Evolutionary conservation across 2,329 filamentous ascomycete genomes (phyloP).

Genomic region (Coniella lustricola): DNA sequence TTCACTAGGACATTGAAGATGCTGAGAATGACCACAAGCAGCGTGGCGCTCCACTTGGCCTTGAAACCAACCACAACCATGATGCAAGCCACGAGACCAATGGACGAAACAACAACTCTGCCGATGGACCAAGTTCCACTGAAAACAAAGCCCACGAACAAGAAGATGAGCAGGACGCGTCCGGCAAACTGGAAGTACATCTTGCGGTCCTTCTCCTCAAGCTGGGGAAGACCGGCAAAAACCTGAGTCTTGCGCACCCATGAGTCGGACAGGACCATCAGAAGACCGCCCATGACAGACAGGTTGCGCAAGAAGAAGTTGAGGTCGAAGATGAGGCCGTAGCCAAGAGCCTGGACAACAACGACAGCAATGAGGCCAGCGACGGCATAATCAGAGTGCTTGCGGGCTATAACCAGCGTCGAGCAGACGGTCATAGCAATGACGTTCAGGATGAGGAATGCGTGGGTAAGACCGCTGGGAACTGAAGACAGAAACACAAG

Average conservation of each 20-base stretch:
- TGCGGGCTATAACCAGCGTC: constrained; percentile 79
- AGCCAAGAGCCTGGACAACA: constrained; percentile 87
- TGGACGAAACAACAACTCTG: constrained; percentile 73
- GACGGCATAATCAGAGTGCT: constrained; percentile 89
- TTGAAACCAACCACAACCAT: constrained; percentile 99
- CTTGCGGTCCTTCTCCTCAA: constrained; percentile 99
- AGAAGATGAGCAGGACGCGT: constrained; percentile 90
- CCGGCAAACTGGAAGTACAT: constrained; percentile 99
- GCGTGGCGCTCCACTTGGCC: constrained; percentile 96
- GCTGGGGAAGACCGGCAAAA: constrained; percentile 83
- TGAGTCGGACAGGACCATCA: constrained; percentile 97
- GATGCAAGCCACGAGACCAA: constrained; percentile 85
- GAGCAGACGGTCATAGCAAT: constrained; percentile 81
- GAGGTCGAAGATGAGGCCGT: constrained; percentile 95
- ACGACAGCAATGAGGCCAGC: constrained; percentile 85
- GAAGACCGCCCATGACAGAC: constrained; percentile 89
- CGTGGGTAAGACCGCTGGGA: constrained; percentile 77
- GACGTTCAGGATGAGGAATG: constrained; percentile 89
- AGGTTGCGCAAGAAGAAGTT: constrained; percentile 99
- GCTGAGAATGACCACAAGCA: constrained; percentile 90
- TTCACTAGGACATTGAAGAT: constrained; percentile 96
- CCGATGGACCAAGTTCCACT: constrained; percentile 88
- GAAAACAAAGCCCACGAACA: constrained; percentile 95
- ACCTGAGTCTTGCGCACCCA: constrained; percentile 98
- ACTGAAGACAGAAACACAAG: constrained; percentile 48